Evolutionary conservation across 768 basidiomycete genomes (phyloP), one percentile per base, ranked within the genome.

Genomic region (Leccinellum albellum): DNA sequence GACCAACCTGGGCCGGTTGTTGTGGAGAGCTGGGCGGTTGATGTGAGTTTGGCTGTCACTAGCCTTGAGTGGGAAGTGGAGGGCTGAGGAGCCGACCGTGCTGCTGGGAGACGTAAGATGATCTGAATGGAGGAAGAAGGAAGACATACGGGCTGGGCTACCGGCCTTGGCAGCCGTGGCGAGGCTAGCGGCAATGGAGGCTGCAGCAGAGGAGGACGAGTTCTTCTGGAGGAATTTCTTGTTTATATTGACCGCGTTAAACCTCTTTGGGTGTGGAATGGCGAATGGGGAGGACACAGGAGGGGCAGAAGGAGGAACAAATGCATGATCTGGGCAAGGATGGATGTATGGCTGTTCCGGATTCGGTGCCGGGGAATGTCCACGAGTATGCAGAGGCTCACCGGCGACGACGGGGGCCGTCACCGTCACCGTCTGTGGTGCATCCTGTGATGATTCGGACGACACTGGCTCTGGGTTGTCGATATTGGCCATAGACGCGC

Each of bases 201-300:
- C 66, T 24, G 83, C 69, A 48, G 76, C 73, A 24, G 85, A 78
- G 42, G 84, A 76, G 44, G 86, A 72, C 6, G 85, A 85, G 54
- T 88, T 89, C 81, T 95, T 96, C 77, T 94, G 90, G 44, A 98
- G 78, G 73, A 98, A 98, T 74, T 91, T 93, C 84, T 94, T 96
- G 78, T 92, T 96, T 73, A 98, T 92, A 69, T 93, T 94, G 60
- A 93, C 84, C 28, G 92, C 84, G 69, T 79, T 91, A 73, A 94
- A 95, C 67, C 88, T 86, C 79, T 98, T 98, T 29, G 83, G 82
- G 60, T 84, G 87, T 2, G 82, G 80, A 4, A 72, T 64, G 17
- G 66, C 64, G 23, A 73, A 71, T 15, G 67, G 62, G 12, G 69
- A 59, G 44, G 15, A 33, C 8, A 63, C 15, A 0, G 56, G 35